Conservation (phyloP, 257 asterid genomes). For the Capsicum pubescens region DNA sequence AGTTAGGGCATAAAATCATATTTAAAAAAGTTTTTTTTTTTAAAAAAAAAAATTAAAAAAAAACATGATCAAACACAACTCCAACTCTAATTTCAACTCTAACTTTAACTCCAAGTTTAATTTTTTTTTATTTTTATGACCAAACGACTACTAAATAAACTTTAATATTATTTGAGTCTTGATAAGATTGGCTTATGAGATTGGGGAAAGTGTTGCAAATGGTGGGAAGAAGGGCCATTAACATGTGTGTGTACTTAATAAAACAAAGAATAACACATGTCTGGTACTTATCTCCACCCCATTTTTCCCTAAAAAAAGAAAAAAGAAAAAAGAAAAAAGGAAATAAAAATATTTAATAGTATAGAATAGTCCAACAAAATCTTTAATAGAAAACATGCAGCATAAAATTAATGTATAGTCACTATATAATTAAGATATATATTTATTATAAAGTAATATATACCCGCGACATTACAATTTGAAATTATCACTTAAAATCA, state of each 20-base stretch:
- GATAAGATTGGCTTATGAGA: slow-evolving; percentile 24
- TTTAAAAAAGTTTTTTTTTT: too few relatives aligned
- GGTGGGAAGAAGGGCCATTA: slow-evolving; percentile 36
- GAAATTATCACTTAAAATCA: too few relatives aligned
- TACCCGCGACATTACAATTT: neutral
- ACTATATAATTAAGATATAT: neutral
- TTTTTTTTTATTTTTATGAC: too few relatives aligned
- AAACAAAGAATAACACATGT: slow-evolving; percentile 8
- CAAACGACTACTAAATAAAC: neutral
- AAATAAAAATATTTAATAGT: too few relatives aligned
- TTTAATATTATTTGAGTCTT: neutral
- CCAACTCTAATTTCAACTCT: too few relatives aligned
- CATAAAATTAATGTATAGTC: neutral
- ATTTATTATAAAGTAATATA: neutral
- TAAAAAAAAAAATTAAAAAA: too few relatives aligned
- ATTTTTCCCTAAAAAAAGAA: neutral
- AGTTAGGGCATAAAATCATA: too few relatives aligned
- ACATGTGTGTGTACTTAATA: slow-evolving; percentile 26
- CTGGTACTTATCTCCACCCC: neutral
- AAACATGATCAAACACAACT: too few relatives aligned
- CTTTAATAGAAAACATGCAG: neutral
- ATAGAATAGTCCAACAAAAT: too few relatives aligned
- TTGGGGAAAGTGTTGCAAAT: slow-evolving; percentile 29
- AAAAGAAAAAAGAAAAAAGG: too few relatives aligned
- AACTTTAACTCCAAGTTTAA: too few relatives aligned